phyloP scores from a whole-genome alignment of 805 yeast genomes.

The Yueomyces sinensis region DNA sequence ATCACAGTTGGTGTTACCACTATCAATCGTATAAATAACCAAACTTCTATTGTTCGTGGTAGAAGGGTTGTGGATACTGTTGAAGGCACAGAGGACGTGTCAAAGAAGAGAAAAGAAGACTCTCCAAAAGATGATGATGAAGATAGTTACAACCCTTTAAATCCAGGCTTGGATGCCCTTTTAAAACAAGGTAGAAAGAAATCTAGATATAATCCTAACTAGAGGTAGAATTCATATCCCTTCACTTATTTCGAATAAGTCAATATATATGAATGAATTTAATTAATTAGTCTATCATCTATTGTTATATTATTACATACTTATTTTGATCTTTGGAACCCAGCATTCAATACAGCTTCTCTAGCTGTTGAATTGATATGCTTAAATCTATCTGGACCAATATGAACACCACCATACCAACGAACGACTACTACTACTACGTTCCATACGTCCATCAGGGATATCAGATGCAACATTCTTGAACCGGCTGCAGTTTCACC shows the following conservation, averaged over 20 bases:
- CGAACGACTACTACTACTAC: constrained; percentile 72
- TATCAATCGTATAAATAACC: background rate
- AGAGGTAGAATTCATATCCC: no score
- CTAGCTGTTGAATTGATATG: constrained; percentile 86
- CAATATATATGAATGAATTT: no score
- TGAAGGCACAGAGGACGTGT: no score
- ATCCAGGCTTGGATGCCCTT: no score
- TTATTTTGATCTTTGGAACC: constrained; percentile 21
- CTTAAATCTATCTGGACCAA: constrained; percentile 90
- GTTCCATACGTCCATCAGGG: constrained; percentile 71
- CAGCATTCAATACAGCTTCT: constrained; percentile 64
- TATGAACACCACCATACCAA: constrained; percentile 86
- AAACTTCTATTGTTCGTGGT: constrained; percentile 1
- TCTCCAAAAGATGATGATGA: no score
- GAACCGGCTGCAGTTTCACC: constrained; percentile 97
- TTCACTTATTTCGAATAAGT: no score
- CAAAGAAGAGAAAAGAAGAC: no score
- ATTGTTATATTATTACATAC: no score
- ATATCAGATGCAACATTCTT: constrained; percentile 62
- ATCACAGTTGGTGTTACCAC: constrained; percentile 1
- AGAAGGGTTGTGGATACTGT: constrained; percentile 1
- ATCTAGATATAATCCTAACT: no score
- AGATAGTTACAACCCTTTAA: no score
- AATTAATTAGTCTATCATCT: no score
- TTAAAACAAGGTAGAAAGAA: no score